Base-by-base conservation (phyloP, 495 filamentous ascomycete genomes). In the Penicillium coffeae region DNA sequence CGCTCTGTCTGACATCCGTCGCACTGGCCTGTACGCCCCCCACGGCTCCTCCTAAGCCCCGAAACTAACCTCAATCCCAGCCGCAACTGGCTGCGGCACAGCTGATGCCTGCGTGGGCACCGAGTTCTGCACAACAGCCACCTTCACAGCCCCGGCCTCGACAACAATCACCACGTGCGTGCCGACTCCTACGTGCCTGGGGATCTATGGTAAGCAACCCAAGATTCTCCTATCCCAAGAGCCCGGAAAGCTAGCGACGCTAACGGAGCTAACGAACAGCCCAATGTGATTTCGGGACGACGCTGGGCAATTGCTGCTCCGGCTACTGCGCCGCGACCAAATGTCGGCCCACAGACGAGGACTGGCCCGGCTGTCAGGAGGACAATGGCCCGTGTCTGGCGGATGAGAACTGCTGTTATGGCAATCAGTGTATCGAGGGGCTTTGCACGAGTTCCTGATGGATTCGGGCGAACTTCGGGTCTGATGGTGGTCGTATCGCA, bases 121-220 rank as follows among this genome's bases (percentile, higher is more conserved):
- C 18, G 58, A 67, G n/a, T 47, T 37, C 44, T 69, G 64, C 51
- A 56, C 62, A 3, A 69, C 67, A 5, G 59, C 55, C 19, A 64
- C 60, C 21, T 63, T 66, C 36, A 55, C 54, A 8, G 38, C 48
- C 5, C 63, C 63, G 3, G 37, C 39, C n/a, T 47, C 63, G n/a
- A 68, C 66, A 0, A 65, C 62, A 3, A 30, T 64, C 12, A 66
- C 58, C 0, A 61, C 63, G 39, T 69, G 63, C 20, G 55, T 66
- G 3, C 64, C 66, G 1, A 64, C 58, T 0, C 39, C 64, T 4
- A 70, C 66, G 15, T 70, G 66, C 32, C 34, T 65, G 3, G 51
- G 52, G 1, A 59, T 68, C 7, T 70, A 68, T 38, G 37, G 66
- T 70, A 51, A 51, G 64, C 44, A 44, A n/a, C n/a, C n/a, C n/a